phyloP scores from a whole-genome alignment of 2,329 filamentous ascomycete genomes.

The Leptographium procerum region DNA sequence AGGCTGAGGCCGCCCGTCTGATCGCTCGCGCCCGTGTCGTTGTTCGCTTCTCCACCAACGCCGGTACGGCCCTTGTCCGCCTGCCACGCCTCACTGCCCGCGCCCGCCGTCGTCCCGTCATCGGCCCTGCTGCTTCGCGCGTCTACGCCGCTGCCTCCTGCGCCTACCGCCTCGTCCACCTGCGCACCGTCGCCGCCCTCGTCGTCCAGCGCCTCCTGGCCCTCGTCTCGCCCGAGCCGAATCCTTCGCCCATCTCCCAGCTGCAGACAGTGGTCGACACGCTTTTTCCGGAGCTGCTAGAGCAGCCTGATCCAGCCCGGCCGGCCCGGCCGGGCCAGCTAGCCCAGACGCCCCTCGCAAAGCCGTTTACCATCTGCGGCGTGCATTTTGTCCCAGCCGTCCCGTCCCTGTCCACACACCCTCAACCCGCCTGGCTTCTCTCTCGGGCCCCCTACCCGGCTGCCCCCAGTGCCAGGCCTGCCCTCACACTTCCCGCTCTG shows the following conservation, averaged over 20 bases:
- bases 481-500: conserved; percentile 11
- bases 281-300: conserved; percentile 35
- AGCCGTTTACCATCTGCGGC: conserved; percentile 33
- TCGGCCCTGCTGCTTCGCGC: conserved; percentile 9
- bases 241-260: conserved; percentile 28
- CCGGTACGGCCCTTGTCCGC: conserved; percentile 34
- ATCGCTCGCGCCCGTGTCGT: conserved; percentile 37
- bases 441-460: conserved; percentile 12
- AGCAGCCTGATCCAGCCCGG: background rate
- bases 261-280: conserved; percentile 34
- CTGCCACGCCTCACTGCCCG: conserved; percentile 22
- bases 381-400: conserved; percentile 32
- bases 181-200: conserved; percentile 32
- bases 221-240: conserved; percentile 37
- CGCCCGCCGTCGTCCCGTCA: conserved; percentile 3
- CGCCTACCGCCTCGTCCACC: conserved; percentile 21
- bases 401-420: background rate
- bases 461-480: conserved; percentile 3
- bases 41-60: conserved; percentile 33
- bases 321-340: conserved; percentile 4
- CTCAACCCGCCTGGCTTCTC: conserved; percentile 8
- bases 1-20: conserved; percentile 41
- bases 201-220: conserved; percentile 36
- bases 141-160: conserved; percentile 13
- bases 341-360: conserved; percentile 8